Percentiles rank a stretch among this genome's conserved stretches.
Conservation (phyloP, 2,329 filamentous ascomycete species). For the Sporothrix schenckii region DNA sequence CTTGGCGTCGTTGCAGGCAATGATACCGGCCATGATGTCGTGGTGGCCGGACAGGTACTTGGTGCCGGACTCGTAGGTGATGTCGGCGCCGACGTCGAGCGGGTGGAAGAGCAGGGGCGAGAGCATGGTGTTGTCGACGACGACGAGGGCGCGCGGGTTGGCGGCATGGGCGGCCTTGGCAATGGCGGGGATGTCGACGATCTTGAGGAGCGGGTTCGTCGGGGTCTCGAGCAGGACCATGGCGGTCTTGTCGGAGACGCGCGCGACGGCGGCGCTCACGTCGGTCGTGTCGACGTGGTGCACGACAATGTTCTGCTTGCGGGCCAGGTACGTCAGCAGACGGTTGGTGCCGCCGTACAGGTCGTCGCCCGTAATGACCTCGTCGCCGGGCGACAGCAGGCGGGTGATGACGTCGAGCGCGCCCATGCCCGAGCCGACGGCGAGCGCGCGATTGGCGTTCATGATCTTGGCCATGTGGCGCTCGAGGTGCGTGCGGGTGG, state of each 20-base stretch:
- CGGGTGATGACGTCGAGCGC: conserved; percentile 95
- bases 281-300: conserved; percentile 95
- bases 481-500: conserved; percentile 93
- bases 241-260: conserved; percentile 77
- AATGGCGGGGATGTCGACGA: conserved; percentile 86
- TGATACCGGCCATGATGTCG: conserved; percentile 97
- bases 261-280: conserved; percentile 67
- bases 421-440: conserved; percentile 96
- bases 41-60: conserved; percentile 98
- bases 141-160: conserved; percentile 78
- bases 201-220: conserved; percentile 97
- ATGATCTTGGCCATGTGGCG: conserved; percentile 98
- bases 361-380: conserved; percentile 96
- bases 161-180: conserved; percentile 73
- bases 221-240: conserved; percentile 97
- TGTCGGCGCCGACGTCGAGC: conserved; percentile 89
- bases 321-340: conserved; percentile 86
- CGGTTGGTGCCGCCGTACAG: conserved; percentile 95
- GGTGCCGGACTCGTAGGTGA: conserved; percentile 96
- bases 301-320: conserved; percentile 87
- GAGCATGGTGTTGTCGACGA: conserved; percentile 99
- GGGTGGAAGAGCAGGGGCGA: conserved; percentile 93
- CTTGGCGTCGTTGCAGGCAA: conserved; percentile 81
- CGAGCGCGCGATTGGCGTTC: conserved; percentile 87
- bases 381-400: conserved; percentile 85